These are phyloP conservation scores for Lippia alba DNA, from an alignment of 305 asterid species.

Conservation along the genomic window DNA sequence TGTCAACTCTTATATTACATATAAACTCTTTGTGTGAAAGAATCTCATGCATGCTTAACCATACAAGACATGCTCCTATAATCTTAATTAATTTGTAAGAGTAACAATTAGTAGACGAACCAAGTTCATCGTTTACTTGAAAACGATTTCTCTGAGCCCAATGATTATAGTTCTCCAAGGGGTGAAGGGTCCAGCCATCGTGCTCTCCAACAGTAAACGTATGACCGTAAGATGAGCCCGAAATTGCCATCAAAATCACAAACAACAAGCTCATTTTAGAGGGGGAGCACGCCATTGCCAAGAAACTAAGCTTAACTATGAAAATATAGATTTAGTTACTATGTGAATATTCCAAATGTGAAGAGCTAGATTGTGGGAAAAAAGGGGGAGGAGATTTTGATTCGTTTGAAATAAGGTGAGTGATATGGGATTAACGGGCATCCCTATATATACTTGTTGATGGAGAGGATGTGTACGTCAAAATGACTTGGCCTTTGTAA, in stretches of 20 bases:
- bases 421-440: slow-evolving; percentile 2
- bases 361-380: neutral
- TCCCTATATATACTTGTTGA: neutral
- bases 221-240: slow-evolving; percentile 41
- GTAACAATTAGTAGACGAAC: slow-evolving; percentile 26
- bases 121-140: slow-evolving; percentile 55
- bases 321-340: neutral
- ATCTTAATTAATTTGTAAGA: neutral
- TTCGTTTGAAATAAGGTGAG: slow-evolving; percentile 11
- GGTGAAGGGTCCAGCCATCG: slow-evolving; percentile 62
- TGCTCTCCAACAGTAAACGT: slow-evolving; percentile 57
- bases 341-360: neutral
- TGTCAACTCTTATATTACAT: too few species aligned
- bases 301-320: neutral
- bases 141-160: slow-evolving; percentile 64
- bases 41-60: too few species aligned
- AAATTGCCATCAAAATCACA: slow-evolving; percentile 36
- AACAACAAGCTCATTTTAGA: slow-evolving; percentile 30
- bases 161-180: slow-evolving; percentile 47
- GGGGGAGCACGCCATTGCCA: slow-evolving; percentile 30
- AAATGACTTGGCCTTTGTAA: slow-evolving; percentile 2
- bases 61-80: too few species aligned
- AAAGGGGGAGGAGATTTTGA: neutral
- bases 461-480: slow-evolving; percentile 3
- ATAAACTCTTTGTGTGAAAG: too few species aligned